These are phyloP conservation scores for Bacterosira constricta DNA, from an alignment of 108 stramenopile genomes.

Conservation along the genomic window DNA sequence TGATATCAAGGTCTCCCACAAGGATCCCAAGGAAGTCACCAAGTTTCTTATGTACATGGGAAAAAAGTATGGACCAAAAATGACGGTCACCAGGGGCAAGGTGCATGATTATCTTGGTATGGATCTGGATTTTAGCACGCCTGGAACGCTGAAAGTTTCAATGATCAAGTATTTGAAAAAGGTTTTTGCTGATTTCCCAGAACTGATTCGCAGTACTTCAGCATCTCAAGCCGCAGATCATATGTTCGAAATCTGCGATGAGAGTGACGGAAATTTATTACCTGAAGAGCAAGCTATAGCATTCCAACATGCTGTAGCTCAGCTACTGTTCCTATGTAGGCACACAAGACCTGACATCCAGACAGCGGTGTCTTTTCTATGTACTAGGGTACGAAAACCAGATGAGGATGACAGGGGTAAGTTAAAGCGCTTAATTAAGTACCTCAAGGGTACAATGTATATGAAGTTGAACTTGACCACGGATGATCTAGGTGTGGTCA, in stretches of 20 bases:
- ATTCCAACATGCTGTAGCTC: constrained; percentile 8
- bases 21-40: too few species aligned
- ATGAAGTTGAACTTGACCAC: too few species aligned
- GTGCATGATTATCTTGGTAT: constrained; percentile 54
- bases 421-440: too few species aligned
- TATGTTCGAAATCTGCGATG: constrained; percentile 17
- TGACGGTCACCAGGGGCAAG: constrained; percentile 9
- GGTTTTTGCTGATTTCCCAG: constrained; percentile 26
- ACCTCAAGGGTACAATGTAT: too few species aligned
- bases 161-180: constrained; percentile 33
- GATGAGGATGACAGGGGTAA: too few species aligned
- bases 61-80: too few species aligned
- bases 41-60: too few species aligned
- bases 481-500: too few species aligned
- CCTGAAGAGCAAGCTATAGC: not conserved
- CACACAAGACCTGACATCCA: too few species aligned
- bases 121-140: constrained; percentile 31
- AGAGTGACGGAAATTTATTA: not conserved
- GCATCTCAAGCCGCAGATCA: constrained; percentile 32
- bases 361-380: too few species aligned
- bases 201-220: not conserved
- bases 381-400: too few species aligned
- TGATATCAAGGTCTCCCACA: too few species aligned
- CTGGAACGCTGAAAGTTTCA: constrained; percentile 16
- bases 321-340: constrained; percentile 8